Percentiles rank a stretch among this genome's conserved stretches.
Evolutionary conservation across 1,139 yeast species (phyloP).

Genomic region (Blastobotrys serpentis): DNA sequence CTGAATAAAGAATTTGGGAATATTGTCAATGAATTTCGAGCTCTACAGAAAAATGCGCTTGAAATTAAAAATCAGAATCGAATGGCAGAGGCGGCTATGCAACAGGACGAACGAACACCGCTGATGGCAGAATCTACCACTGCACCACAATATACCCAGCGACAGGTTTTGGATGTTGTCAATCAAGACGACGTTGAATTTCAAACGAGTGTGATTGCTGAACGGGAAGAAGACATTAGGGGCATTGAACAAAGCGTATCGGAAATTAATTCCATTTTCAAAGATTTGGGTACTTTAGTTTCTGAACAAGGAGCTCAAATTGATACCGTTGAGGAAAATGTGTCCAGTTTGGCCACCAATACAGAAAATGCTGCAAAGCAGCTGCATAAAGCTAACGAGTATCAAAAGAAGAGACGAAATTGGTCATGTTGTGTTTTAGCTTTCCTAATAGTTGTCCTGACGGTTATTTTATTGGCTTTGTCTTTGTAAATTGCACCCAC

Average conservation of each 20-base stretch:
- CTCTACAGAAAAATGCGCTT: conserved; percentile 38
- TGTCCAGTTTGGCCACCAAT: conserved; percentile 62
- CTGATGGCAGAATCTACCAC: conserved; percentile 26
- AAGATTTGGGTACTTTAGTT: conserved; percentile 74
- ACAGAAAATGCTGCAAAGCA: conserved; percentile 71
- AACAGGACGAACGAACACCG: conserved; percentile 33
- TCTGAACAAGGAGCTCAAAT: conserved; percentile 81
- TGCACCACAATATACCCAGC: no score
- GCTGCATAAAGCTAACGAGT: conserved; percentile 67
- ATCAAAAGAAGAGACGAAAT: conserved; percentile 65
- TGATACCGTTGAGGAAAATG: conserved; percentile 79
- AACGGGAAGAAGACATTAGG: conserved; percentile 68
- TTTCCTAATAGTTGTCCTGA: conserved; percentile 45
- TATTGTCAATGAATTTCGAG: conserved; percentile 42
- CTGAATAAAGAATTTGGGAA: conserved; percentile 45
- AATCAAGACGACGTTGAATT: conserved; percentile 71
- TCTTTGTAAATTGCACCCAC: conserved; percentile 2
- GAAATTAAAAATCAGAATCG: conserved; percentile 34
- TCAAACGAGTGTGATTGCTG: conserved; percentile 66
- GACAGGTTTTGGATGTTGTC: conserved; percentile 39
- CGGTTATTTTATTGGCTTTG: conserved; percentile 46
- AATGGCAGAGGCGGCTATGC: conserved; percentile 19
- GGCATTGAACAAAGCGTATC: conserved; percentile 73
- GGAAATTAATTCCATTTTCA: conserved; percentile 82
- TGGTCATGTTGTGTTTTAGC: conserved; percentile 70